Evolutionary conservation across 306 rosid species (phyloP).

Genomic region (Quercus suber): DNA sequence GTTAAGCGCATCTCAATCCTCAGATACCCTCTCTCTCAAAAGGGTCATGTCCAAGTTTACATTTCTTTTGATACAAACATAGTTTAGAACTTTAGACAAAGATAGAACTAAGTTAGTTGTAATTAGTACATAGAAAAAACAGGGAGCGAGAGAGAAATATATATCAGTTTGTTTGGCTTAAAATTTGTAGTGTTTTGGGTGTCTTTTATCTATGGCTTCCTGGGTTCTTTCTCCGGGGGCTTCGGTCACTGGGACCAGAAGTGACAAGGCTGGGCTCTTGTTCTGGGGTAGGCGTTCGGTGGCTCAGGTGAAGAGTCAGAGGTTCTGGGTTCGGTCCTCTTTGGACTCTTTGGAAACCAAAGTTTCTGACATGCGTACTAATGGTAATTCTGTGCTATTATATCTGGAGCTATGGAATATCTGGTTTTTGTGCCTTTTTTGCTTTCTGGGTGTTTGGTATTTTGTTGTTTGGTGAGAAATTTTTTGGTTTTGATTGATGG

Average conservation of each 20-base stretch:
- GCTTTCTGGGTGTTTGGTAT: conserved; percentile 3
- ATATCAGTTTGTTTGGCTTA: background rate
- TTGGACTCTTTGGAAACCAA: conserved; percentile 79
- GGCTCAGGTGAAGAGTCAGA: conserved; percentile 26
- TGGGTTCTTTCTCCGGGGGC: conserved; percentile 50
- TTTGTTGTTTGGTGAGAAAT: background rate
- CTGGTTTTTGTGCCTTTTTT: background rate
- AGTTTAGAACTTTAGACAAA: background rate
- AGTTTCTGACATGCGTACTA: conserved; percentile 87
- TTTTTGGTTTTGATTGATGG: background rate
- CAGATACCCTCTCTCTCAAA: background rate
- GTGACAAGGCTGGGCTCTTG: conserved; percentile 24
- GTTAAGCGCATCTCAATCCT: background rate
- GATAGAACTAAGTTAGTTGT: background rate
- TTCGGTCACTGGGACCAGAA: conserved; percentile 38
- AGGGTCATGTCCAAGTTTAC: background rate
- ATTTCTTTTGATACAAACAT: background rate
- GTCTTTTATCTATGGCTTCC: conserved; percentile 53
- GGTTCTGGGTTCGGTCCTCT: conserved; percentile 56
- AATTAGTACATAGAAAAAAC: background rate
- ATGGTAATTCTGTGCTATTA: conserved; percentile 40
- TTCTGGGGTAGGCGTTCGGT: conserved; percentile 34
- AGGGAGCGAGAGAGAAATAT: background rate
- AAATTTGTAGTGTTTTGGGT: background rate
- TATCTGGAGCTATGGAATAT: background rate